phyloP scores from a whole-genome alignment of 176 grass and related monocot genomes.

The Oryza meyeriana region DNA sequence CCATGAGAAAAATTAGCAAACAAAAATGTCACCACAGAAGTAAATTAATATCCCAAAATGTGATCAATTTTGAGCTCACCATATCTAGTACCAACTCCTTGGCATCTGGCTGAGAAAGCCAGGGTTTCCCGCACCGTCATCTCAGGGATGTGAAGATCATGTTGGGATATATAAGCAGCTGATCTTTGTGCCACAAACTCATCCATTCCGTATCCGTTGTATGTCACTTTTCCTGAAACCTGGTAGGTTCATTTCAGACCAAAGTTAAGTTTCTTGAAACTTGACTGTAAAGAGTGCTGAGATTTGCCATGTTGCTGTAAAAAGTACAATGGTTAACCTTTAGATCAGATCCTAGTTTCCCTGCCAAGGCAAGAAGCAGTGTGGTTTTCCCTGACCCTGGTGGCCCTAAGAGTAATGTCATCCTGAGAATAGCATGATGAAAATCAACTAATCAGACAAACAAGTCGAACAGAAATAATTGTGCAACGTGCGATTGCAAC shows the following conservation, averaged over 20 bases:
- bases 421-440: conserved; percentile 35
- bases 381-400: conserved; percentile 62
- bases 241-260: conserved; percentile 24
- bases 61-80: conserved; percentile 36
- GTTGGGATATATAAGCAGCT: conserved; percentile 70
- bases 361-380: conserved; percentile 58
- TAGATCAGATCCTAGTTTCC: conserved; percentile 50
- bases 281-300: background rate
- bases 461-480: background rate
- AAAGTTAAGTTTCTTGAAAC: conserved; percentile 3
- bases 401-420: conserved; percentile 62
- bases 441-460: background rate
- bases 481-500: background rate
- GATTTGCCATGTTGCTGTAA: conserved; percentile 5
- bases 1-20: conserved; percentile 18
- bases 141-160: conserved; percentile 77
- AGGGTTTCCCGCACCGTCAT: conserved; percentile 78
- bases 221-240: conserved; percentile 62
- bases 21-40: background rate
- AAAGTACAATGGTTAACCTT: conserved; percentile 33
- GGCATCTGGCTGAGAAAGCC: conserved; percentile 65
- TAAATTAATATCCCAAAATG: background rate
- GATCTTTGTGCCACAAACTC: conserved; percentile 71
- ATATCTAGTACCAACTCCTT: conserved; percentile 76
- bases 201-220: conserved; percentile 69